A percentile compares a stretch with the other conserved stretches of the same genome.
phyloP scores from a whole-genome alignment of 169 alveolate species.

The Plasmodium yoelii region DNA sequence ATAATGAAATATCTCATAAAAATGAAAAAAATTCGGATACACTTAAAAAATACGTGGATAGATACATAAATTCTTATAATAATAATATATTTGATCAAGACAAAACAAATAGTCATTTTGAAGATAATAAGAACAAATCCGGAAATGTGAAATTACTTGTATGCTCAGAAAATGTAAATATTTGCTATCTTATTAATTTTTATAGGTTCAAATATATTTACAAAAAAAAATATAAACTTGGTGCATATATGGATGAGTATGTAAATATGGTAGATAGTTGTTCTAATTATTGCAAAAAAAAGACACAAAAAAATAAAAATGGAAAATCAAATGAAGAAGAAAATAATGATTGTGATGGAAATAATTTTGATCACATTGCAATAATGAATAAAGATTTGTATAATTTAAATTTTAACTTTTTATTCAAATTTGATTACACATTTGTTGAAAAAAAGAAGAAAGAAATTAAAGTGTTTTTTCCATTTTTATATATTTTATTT shows the following conservation, averaged over 20 bases:
- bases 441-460: constrained; percentile 21
- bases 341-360: background rate
- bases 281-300: constrained; percentile 28
- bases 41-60: background rate
- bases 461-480: constrained; percentile 19
- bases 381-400: constrained; percentile 72
- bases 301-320: background rate
- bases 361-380: constrained; percentile 46
- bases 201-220: constrained; percentile 53
- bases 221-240: constrained; percentile 39
- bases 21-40: background rate
- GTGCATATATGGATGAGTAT: constrained; percentile 63
- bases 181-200: constrained; percentile 69
- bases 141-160: constrained; percentile 24
- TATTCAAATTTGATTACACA: constrained; percentile 27
- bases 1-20: background rate
- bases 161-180: constrained; percentile 53
- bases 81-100: background rate
- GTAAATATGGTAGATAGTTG: constrained; percentile 65
- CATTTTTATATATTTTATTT: constrained; percentile 49
- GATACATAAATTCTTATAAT: background rate
- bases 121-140: background rate
- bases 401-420: constrained; percentile 60
- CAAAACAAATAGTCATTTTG: background rate
- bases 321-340: background rate